Base-by-base conservation (phyloP, 148 eudicot genomes). In the Chenopodium quinoa region DNA sequence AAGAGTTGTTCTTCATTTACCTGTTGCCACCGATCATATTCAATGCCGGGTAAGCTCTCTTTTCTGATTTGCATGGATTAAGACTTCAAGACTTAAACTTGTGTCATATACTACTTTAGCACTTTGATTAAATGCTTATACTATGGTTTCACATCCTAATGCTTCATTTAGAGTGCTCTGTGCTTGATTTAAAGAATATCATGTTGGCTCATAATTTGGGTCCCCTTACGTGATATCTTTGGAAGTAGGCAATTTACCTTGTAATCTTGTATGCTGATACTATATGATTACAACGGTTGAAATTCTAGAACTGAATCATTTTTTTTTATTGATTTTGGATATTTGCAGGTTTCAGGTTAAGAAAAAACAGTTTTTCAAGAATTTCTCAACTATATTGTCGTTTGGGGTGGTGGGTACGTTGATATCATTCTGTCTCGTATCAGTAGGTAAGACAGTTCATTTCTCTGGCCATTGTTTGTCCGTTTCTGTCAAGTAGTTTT, bases 1-100 rank as follows among this genome's bases (percentile, higher is more conserved):
- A 96, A 84, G 99, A 96, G 81, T 84, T 96, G 32, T 96, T 96
- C 90, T 96, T 96, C 86, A 94, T 96, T 75, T 96, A 96, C 86
- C 76, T 96, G 81, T 90, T 96, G 63, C 99, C 99, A 44, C 99
- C 98, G 12, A 96, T 96, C 84, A 96, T 96, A 29, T 96, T 96
- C 81, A 96, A 96, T 88, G 99, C 99, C 46, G 99, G 99, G 99
- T 96, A 87, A 84, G 89, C 75, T 71, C 50, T 50, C 58, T 23
- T 79, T 46, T 25, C 52, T 14, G 12, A 22, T 73, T 27, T 81
- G 73, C 25, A 32, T 22, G 75, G 46, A 29, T 70, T 70, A 69
- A 47, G 47, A 23, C 63, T 58, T 69, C 17, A 72, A 19, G 76
- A 63, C 71, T 72, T 25, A 65, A 64, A 64, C 71, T 40, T 25